Conservation (phyloP, 495 filamentous ascomycete species). For the Sabuloglossum arenarium region DNA sequence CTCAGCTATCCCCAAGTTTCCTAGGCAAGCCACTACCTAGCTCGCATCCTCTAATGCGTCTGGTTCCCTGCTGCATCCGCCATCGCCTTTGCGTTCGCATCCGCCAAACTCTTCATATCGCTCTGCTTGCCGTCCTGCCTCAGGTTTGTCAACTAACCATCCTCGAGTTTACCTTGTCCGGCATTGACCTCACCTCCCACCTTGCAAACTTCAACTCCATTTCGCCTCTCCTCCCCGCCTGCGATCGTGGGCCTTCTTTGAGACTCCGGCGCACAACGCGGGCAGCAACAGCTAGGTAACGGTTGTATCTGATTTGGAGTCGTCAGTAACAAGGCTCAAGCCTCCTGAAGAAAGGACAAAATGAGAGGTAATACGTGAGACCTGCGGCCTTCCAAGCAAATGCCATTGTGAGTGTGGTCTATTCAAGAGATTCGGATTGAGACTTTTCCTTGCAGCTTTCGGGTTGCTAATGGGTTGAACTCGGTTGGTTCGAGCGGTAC, state of each 20-base stretch:
- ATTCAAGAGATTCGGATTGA: background rate
- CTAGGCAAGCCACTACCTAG: background rate
- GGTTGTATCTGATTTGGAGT: conserved; percentile 46
- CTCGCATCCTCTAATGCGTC: conserved; percentile 4
- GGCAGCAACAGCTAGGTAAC: conserved; percentile 55
- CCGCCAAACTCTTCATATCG: conserved; percentile 52
- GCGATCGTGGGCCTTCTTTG: conserved; percentile 75
- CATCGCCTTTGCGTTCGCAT: conserved; percentile 46
- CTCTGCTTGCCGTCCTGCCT: conserved; percentile 89
- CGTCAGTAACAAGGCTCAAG: background rate
- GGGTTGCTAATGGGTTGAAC: background rate
- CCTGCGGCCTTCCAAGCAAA: conserved; percentile 97
- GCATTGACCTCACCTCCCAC: conserved; percentile 62
- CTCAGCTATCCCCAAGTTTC: background rate
- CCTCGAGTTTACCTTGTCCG: background rate
- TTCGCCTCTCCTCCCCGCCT: conserved; percentile 74
- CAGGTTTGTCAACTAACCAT: conserved; percentile 4
- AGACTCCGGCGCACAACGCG: conserved; percentile 75
- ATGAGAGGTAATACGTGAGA: conserved; percentile 49
- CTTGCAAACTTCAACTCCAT: conserved; percentile 84
- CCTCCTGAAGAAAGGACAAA: background rate
- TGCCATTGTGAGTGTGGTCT: conserved; percentile 50
- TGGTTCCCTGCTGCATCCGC: conserved; percentile 22
- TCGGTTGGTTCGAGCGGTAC: background rate
- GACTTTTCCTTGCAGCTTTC: background rate